Conservation (phyloP, 805 yeast genomes). For the Scheffersomyces ergatensis region DNA sequence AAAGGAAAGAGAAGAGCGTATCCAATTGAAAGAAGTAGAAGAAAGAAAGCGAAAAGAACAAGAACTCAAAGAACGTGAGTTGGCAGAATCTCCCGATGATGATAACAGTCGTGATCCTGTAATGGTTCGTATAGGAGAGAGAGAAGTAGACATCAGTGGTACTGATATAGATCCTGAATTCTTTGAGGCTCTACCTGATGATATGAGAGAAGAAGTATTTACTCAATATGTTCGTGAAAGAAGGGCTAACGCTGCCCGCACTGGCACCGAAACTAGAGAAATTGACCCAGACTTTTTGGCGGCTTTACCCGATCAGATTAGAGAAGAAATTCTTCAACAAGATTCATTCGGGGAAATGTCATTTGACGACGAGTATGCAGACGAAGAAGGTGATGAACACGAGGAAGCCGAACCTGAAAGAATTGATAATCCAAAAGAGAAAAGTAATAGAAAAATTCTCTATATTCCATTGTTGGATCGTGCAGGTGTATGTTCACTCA, state of each 20-base stretch:
- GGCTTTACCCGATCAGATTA: conserved; percentile 69
- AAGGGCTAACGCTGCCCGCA: conserved; percentile 52
- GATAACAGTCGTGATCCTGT: conserved; percentile 44
- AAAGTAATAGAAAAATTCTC: conserved; percentile 24
- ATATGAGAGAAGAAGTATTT: conserved; percentile 88
- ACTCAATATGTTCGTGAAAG: conserved; percentile 80
- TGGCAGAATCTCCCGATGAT: conserved; percentile 14
- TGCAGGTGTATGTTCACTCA: conserved; percentile 68
- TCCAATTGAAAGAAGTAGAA: conserved; percentile 29
- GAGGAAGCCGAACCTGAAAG: conserved; percentile 14
- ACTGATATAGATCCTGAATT: conserved; percentile 92
- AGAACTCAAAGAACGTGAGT: conserved; percentile 20
- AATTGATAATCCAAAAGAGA: conserved; percentile 8
- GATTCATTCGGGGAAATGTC: conserved; percentile 47
- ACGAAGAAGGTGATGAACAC: conserved; percentile 14
- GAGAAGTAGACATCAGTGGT: conserved; percentile 80
- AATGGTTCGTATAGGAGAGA: conserved; percentile 70
- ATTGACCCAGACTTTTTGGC: conserved; percentile 78
- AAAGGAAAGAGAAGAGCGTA: conserved; percentile 26
- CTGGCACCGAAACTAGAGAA: conserved; percentile 52
- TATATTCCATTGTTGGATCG: conserved; percentile 72
- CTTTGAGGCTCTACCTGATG: conserved; percentile 85
- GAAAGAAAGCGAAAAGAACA: conserved; percentile 23
- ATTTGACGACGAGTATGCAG: conserved; percentile 19
- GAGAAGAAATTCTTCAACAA: conserved; percentile 61